Evolutionary conservation across 2,329 filamentous ascomycete genomes (phyloP).

Genomic region (Paecilomyces variotii): DNA sequence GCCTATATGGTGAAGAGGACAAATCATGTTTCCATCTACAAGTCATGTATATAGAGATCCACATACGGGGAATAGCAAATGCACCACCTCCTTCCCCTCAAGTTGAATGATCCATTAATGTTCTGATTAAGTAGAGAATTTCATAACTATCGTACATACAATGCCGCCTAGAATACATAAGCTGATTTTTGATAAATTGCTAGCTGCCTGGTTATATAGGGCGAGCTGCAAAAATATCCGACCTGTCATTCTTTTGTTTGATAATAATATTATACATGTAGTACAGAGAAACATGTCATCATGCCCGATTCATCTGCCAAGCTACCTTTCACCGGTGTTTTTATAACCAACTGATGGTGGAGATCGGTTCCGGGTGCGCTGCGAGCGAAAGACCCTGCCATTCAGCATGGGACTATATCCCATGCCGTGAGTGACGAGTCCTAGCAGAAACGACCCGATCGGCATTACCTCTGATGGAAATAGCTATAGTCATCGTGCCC

Average conservation of each 20-base stretch:
- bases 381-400: too few species aligned
- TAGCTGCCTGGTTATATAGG: background rate
- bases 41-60: background rate
- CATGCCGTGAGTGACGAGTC: too few species aligned
- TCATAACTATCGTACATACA: background rate
- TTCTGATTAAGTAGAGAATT: background rate
- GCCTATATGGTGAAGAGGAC: background rate
- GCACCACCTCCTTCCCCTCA: background rate
- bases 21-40: background rate
- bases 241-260: background rate
- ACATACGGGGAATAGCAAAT: background rate
- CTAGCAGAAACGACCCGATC: too few species aligned
- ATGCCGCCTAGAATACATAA: background rate
- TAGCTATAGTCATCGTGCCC: too few species aligned
- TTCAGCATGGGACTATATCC: too few species aligned
- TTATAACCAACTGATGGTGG: background rate
- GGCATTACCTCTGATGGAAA: too few species aligned
- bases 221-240: background rate
- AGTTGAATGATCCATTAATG: background rate
- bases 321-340: background rate
- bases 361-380: background rate
- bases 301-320: background rate
- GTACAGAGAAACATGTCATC: background rate
- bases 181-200: background rate
- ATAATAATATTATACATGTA: background rate